A percentile compares a stretch with the other conserved stretches of the same genome.
phyloP scores from a whole-genome alignment of 345 rosid species.

The Lumnitzera racemosa region DNA sequence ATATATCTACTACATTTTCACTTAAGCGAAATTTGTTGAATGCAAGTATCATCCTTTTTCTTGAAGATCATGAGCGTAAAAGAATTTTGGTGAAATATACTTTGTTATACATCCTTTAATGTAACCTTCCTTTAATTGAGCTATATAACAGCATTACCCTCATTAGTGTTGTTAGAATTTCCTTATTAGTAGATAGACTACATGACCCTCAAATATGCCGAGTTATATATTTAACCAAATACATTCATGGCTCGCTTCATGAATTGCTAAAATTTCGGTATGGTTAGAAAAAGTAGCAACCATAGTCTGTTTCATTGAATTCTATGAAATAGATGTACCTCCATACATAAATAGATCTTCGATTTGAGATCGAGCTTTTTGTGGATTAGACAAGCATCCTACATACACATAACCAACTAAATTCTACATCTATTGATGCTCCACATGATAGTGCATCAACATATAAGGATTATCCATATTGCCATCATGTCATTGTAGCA shows the following conservation, averaged over 20 bases:
- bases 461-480: no score
- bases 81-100: neutral
- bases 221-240: neutral
- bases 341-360: neutral
- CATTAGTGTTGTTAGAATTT: neutral
- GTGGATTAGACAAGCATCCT: neutral
- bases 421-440: no score
- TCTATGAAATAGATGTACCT: neutral
- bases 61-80: neutral
- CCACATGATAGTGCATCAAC: no score
- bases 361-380: neutral
- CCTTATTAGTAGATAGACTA: neutral
- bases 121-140: neutral
- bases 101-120: neutral
- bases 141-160: neutral
- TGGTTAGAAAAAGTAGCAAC: neutral
- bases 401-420: conserved; percentile 1
- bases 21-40: neutral
- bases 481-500: no score
- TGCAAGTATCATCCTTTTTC: neutral
- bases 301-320: neutral
- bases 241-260: neutral
- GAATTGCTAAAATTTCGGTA: neutral
- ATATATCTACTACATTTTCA: neutral
- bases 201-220: neutral